phyloP scores from a whole-genome alignment of 2,329 filamentous ascomycete genomes.

The Nothopassalora personata region DNA sequence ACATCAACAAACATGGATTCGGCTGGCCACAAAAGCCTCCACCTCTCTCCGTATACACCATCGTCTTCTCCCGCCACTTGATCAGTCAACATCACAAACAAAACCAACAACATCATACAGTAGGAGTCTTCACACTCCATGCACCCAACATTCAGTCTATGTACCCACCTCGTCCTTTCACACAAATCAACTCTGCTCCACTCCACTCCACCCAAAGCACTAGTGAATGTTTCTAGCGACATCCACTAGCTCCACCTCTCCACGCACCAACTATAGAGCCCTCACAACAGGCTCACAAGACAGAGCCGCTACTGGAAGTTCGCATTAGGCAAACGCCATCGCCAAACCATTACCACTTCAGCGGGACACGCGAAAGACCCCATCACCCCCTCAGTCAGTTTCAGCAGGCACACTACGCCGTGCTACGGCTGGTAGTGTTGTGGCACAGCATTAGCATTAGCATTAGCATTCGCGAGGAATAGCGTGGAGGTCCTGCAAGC shows the following conservation, averaged over 20 bases:
- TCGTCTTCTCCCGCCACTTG: too few relatives aligned
- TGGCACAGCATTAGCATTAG: background rate
- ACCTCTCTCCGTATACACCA: too few relatives aligned
- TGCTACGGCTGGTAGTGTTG: background rate
- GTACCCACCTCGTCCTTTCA: too few relatives aligned
- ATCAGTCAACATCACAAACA: too few relatives aligned
- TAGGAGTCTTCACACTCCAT: too few relatives aligned
- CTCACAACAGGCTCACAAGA: background rate
- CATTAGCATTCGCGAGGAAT: background rate
- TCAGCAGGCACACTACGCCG: background rate
- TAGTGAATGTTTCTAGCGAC: background rate
- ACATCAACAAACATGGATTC: background rate
- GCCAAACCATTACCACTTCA: background rate
- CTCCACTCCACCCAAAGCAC: background rate
- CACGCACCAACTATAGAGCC: background rate
- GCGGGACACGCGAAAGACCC: background rate
- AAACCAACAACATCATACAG: too few relatives aligned
- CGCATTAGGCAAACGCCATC: constrained; percentile 1
- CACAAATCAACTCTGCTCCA: too few relatives aligned
- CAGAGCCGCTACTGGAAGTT: background rate
- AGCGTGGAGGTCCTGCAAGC: too few relatives aligned
- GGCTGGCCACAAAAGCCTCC: background rate
- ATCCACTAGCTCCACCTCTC: background rate
- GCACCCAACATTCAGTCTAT: too few relatives aligned
- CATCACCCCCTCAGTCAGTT: background rate